Evolutionary conservation across 768 basidiomycete genomes (phyloP).

Genomic region (Leccinum incarnatum): DNA sequence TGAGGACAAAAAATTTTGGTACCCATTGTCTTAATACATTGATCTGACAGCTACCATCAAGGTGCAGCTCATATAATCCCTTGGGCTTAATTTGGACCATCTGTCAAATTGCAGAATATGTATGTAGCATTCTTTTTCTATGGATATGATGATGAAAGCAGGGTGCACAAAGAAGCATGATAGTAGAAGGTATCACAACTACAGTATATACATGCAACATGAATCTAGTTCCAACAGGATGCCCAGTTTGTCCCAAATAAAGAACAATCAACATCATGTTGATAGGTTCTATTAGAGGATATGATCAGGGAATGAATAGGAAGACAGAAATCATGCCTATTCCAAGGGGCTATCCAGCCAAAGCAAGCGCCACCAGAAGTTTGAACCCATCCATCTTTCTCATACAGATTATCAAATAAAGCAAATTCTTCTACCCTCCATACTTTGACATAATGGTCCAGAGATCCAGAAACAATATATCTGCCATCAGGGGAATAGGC

Average conservation of each 20-base stretch:
- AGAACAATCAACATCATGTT: background rate
- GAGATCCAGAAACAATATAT: background rate
- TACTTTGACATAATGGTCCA: background rate
- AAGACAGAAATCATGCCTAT: background rate
- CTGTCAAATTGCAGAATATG: too few species aligned
- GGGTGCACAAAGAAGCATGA: too few species aligned
- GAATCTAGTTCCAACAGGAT: background rate
- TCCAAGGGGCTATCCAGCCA: background rate
- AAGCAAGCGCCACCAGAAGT: background rate
- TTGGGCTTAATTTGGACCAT: too few species aligned
- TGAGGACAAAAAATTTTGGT: too few species aligned
- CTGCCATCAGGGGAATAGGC: background rate
- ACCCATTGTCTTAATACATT: too few species aligned
- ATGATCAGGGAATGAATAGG: background rate
- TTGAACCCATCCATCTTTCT: background rate
- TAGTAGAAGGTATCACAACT: too few species aligned
- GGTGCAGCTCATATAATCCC: too few species aligned
- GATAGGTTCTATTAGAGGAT: background rate
- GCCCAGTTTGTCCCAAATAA: background rate
- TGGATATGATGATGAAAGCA: too few species aligned
- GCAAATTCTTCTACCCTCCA: background rate
- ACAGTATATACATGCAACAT: background rate
- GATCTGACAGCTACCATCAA: too few species aligned
- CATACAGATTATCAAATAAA: background rate
- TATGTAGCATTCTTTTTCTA: too few species aligned